Percentiles rank a stretch among this genome's conserved stretches.
These are phyloP conservation scores for Pestalotiopsis sp. DNA, from an alignment of 2,329 filamentous ascomycete genomes.

Conservation along the genomic window DNA sequence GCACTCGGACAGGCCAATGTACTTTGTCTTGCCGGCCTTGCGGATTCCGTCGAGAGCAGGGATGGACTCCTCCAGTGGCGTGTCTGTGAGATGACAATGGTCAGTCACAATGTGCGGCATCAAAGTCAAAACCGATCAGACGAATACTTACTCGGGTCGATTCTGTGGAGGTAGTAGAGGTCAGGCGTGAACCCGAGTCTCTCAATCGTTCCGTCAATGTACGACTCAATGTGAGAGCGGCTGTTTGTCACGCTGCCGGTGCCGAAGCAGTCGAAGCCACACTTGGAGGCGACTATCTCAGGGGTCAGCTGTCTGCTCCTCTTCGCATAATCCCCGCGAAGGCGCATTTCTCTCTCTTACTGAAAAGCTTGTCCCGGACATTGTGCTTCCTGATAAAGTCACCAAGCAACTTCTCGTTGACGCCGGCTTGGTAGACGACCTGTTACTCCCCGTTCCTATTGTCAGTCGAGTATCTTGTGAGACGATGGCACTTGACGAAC, in stretches of 20 bases:
- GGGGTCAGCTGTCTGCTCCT: background rate
- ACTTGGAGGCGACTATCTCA: conserved; percentile 48
- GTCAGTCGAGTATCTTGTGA: background rate
- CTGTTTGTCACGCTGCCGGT: conserved; percentile 43
- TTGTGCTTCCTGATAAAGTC: conserved; percentile 54
- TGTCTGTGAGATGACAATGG: conserved; percentile 26
- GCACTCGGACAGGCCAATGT: conserved; percentile 50
- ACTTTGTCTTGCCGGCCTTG: conserved; percentile 48
- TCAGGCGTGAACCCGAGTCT: conserved; percentile 49
- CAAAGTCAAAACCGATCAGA: no score
- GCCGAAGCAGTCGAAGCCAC: conserved; percentile 42
- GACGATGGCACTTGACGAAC: conserved; percentile 27
- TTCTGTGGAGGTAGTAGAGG: conserved; percentile 46
- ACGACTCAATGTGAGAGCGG: conserved; percentile 46
- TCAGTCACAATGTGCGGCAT: background rate
- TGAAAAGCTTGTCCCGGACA: conserved; percentile 50
- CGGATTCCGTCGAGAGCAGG: conserved; percentile 47
- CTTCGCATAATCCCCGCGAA: background rate
- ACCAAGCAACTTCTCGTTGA: conserved; percentile 52
- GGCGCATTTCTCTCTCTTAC: conserved; percentile 38
- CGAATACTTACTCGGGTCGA: conserved; percentile 41
- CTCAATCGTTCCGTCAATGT: conserved; percentile 37
- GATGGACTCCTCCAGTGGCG: conserved; percentile 50
- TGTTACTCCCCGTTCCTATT: conserved; percentile 38
- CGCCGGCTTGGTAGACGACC: conserved; percentile 47